Evolutionary conservation across 1,139 yeast genomes (phyloP), one percentile per base, ranked within the genome.

Genomic region (Suzukiozyma palmioleophila): DNA sequence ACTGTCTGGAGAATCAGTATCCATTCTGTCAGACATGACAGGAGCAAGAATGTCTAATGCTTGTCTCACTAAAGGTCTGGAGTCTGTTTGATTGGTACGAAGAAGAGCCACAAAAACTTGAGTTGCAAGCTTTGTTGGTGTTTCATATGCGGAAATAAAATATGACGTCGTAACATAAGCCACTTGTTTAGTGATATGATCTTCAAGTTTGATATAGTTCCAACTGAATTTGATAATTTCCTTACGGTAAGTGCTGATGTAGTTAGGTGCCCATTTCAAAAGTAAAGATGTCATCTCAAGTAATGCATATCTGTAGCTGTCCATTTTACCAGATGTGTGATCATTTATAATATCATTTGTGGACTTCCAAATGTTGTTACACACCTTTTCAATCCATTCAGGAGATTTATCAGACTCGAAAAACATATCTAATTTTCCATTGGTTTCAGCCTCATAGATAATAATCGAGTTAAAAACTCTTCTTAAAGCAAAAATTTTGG

Each of bases 161-260:
- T 82, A 81, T 0, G 96, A 77, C 2, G 95, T 88, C 1, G 94
- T 80, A 29, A 89, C 89, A 57, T 90, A 90, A 0, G 97, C 97
- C 3, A 94, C 87, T 51, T 89, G 96, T 56, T 94, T 94, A 32
- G 95, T 82, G 39, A 89, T 79, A 42, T 82, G 78, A 55, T 94
- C 99, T 48, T 90, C 97, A 35, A 90, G 65, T 51, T 88, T 88
- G 54, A 92, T 84, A 54, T 83, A 87, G 50, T 86, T 86, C 98
- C 98, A 94, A 49, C 92, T 86, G 64, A 90, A 92, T 57, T 88
- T 89, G 60, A 92, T 87, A 35, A 92, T 79, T 51, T 89, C 96
- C 53, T 89, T 92, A 36, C 89, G 75, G 48, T 79, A 75, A n/a
- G 78, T 83, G 8, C 75, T 66, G 13, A 88, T 73, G 16, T 72